Conservation (phyloP, 768 basidiomycete genomes). For the Suillus cothurnatus region DNA sequence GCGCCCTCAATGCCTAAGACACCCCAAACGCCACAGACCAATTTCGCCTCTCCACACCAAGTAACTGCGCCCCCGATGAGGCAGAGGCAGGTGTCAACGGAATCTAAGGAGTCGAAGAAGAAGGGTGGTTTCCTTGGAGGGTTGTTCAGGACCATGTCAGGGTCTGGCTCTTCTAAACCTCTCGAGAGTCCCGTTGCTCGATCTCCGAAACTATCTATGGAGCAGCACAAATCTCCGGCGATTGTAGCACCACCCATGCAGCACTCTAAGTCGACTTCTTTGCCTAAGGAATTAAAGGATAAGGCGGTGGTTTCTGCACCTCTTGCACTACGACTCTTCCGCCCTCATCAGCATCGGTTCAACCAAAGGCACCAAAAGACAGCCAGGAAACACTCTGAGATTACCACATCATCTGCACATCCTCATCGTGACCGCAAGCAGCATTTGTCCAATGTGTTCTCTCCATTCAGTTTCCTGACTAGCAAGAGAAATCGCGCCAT, state of each 20-base stretch:
- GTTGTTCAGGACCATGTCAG: conserved; percentile 34
- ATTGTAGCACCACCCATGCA: conserved; percentile 2
- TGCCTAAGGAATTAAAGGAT: conserved; percentile 22
- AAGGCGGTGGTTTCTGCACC: background rate
- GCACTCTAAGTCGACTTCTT: conserved; percentile 17
- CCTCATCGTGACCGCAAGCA: conserved; percentile 39
- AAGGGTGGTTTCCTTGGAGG: conserved; percentile 31
- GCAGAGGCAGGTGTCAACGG: conserved; percentile 28
- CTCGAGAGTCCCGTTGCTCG: conserved; percentile 25
- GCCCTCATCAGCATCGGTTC: conserved; percentile 9
- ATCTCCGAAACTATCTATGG: conserved; percentile 22
- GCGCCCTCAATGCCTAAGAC: conserved; percentile 44
- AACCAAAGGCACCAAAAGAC: conserved; percentile 16
- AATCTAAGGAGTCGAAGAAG: conserved; percentile 37
- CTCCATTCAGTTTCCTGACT: conserved; percentile 63
- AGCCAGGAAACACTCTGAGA: conserved; percentile 21
- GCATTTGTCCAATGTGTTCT: conserved; percentile 51
- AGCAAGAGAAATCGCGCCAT: conserved; percentile 65
- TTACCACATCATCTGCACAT: conserved; percentile 35
- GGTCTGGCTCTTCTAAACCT: conserved; percentile 33
- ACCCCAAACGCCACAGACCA: conserved; percentile 29
- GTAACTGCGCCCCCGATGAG: conserved; percentile 21
- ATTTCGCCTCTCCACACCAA: conserved; percentile 6
- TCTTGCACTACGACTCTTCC: conserved; percentile 2
- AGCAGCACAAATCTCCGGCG: conserved; percentile 19